phyloP scores from a whole-genome alignment of 148 eudicot genomes.

The Spergularia marina region DNA sequence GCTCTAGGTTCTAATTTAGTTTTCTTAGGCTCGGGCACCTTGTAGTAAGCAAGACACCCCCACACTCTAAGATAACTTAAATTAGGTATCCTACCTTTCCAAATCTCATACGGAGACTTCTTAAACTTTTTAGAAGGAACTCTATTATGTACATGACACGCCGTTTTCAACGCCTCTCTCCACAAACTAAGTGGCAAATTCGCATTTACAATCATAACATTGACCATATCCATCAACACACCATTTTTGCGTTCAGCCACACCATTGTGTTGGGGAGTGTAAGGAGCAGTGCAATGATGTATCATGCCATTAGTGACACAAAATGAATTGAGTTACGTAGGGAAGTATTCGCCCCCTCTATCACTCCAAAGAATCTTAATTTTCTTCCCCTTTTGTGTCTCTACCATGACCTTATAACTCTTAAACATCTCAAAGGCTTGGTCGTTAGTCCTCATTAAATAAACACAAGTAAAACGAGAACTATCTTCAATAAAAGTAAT shows the following conservation, averaged over 20 bases:
- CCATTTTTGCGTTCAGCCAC: neutral
- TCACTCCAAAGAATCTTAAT: neutral
- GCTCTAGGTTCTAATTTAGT: conserved; percentile 3
- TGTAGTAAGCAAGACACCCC: conserved; percentile 1
- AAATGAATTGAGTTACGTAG: neutral
- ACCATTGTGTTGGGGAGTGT: conserved; percentile 11
- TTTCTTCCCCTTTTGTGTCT: conserved; percentile 15
- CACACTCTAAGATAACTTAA: conserved; percentile 11
- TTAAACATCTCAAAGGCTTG: conserved; percentile 1
- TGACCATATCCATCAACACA: neutral
- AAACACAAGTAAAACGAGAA: neutral
- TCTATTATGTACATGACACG: conserved; percentile 19
- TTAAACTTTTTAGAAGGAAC: neutral
- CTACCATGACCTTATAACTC: conserved; percentile 5
- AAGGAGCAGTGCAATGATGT: conserved; percentile 5
- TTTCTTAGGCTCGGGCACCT: neutral
- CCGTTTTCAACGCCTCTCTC: conserved; percentile 10
- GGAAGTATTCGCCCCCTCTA: conserved; percentile 17
- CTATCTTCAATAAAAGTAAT: no score
- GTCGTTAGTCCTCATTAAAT: neutral
- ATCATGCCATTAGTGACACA: neutral
- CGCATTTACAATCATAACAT: conserved; percentile 14
- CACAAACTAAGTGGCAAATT: conserved; percentile 10
- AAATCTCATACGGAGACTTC: neutral
- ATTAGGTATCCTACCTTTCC: neutral